Evolutionary conservation across 352 stramenopile species (phyloP).

Genomic region (Globisporangium takayamanum): DNA sequence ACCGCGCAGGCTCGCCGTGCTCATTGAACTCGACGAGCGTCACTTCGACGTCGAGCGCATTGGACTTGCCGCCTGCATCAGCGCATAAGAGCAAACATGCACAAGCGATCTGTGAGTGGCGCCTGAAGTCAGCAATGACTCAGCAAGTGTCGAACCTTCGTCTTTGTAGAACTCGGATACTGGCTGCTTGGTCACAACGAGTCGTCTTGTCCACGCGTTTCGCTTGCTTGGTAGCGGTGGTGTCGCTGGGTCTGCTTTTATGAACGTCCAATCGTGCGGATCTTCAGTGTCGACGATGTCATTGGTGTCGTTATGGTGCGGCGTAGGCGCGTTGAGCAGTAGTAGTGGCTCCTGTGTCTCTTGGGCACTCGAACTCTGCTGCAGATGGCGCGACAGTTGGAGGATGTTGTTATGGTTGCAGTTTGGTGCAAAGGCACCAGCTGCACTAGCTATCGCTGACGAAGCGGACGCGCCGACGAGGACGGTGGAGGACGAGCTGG

Average conservation of each 20-base stretch:
- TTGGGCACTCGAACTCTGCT: background rate
- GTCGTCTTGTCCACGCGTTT: conserved; percentile 50
- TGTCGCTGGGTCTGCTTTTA: conserved; percentile 8
- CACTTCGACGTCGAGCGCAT: conserved; percentile 73
- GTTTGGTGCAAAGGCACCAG: background rate
- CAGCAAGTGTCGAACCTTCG: conserved; percentile 33
- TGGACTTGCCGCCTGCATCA: conserved; percentile 56
- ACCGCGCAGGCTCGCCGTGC: conserved; percentile 50
- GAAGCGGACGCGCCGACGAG: background rate
- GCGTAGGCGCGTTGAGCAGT: background rate
- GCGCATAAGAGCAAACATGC: background rate
- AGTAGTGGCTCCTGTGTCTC: background rate
- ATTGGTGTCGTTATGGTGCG: background rate
- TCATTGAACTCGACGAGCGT: conserved; percentile 79
- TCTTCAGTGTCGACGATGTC: conserved; percentile 5
- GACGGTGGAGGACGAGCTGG: conserved; percentile 8
- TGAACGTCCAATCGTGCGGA: conserved; percentile 13
- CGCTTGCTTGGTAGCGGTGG: conserved; percentile 22
- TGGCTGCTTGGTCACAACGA: conserved; percentile 84
- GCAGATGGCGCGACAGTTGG: too few species aligned
- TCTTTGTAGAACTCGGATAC: conserved; percentile 86
- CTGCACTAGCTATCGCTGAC: too few species aligned
- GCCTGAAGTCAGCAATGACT: too few species aligned
- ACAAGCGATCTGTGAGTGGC: background rate
- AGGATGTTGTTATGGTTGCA: background rate